phyloP scores from a whole-genome alignment of 768 basidiomycete genomes.

The Podaxis carcinomalis region DNA sequence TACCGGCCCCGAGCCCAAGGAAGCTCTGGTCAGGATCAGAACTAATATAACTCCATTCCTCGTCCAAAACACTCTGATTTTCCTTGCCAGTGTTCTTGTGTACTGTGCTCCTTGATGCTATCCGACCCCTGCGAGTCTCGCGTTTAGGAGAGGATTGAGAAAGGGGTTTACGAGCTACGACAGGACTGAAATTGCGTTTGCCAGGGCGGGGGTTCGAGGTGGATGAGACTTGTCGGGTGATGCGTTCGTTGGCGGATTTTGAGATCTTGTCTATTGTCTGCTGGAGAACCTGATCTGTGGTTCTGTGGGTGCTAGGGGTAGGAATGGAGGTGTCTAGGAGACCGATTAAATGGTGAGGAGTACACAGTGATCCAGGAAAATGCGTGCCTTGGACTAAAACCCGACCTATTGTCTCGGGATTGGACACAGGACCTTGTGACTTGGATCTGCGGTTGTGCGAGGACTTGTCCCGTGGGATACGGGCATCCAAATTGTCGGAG shows the following conservation, averaged over 20 bases:
- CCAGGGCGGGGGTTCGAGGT: background rate
- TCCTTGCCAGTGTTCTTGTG: slow-evolving; percentile 35
- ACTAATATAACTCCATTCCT: slow-evolving; percentile 35
- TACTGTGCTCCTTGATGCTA: background rate
- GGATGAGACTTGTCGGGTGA: background rate
- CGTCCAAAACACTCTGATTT: slow-evolving; percentile 31
- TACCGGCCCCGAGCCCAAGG: slow-evolving; percentile 30
- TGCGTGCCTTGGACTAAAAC: background rate
- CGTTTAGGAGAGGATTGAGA: background rate
- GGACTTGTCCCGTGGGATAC: slow-evolving; percentile 16
- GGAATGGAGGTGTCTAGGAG: slow-evolving; percentile 23
- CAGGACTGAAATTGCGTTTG: background rate
- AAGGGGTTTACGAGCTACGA: background rate
- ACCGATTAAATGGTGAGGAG: background rate
- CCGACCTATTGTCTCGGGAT: background rate
- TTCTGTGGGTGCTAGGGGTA: slow-evolving; percentile 37
- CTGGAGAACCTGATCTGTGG: slow-evolving; percentile 36
- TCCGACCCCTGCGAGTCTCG: background rate
- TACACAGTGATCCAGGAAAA: background rate
- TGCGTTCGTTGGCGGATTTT: slow-evolving; percentile 34
- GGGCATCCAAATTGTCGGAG: slow-evolving; percentile 23
- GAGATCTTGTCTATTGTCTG: slow-evolving; percentile 40
- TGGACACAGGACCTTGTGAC: slow-evolving; percentile 1
- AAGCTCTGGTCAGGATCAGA: slow-evolving; percentile 24
- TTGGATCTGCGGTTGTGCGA: slow-evolving; percentile 1